Conservation (phyloP, 2,329 filamentous ascomycete genomes). For the Cylindrodendrum hubeiense region DNA sequence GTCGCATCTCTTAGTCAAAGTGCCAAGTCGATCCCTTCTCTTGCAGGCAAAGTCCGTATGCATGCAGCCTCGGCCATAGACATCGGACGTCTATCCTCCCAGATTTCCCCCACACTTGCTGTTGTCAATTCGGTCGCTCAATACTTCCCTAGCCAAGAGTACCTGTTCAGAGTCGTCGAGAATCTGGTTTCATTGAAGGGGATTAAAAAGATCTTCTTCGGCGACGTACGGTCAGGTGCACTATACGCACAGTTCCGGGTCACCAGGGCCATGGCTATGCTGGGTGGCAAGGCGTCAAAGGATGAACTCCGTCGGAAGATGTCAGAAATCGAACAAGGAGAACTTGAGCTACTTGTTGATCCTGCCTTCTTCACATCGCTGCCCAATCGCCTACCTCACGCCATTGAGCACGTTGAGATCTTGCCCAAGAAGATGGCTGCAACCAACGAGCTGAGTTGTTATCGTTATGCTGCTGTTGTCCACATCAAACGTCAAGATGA, state of each 20-base stretch:
- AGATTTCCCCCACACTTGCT: conserved; percentile 27
- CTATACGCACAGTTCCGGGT: conserved; percentile 32
- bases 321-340: conserved; percentile 23
- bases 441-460: conserved; percentile 46
- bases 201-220: conserved; percentile 32
- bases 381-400: conserved; percentile 25
- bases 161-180: conserved; percentile 32
- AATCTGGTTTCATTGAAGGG: conserved; percentile 14
- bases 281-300: conserved; percentile 19
- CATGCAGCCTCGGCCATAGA: conserved; percentile 40
- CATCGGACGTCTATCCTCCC: conserved; percentile 5
- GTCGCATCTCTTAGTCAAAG: conserved; percentile 32
- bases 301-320: conserved; percentile 21
- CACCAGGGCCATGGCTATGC: conserved; percentile 9
- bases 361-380: conserved; percentile 42
- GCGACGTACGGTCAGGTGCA: conserved; percentile 39
- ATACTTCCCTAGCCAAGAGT: conserved; percentile 44
- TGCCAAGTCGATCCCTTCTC: conserved; percentile 19
- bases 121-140: conserved; percentile 46
- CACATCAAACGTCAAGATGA: conserved; percentile 20
- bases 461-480: conserved; percentile 45
- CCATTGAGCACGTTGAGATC: conserved; percentile 44
- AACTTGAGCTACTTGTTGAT: conserved; percentile 42
- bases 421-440: conserved; percentile 45
- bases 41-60: conserved; percentile 19